A percentile compares a stretch with the other conserved stretches of the same genome.
phyloP scores from a whole-genome alignment of 1,284 basidiomycete genomes.

The Lentinus polychrous region DNA sequence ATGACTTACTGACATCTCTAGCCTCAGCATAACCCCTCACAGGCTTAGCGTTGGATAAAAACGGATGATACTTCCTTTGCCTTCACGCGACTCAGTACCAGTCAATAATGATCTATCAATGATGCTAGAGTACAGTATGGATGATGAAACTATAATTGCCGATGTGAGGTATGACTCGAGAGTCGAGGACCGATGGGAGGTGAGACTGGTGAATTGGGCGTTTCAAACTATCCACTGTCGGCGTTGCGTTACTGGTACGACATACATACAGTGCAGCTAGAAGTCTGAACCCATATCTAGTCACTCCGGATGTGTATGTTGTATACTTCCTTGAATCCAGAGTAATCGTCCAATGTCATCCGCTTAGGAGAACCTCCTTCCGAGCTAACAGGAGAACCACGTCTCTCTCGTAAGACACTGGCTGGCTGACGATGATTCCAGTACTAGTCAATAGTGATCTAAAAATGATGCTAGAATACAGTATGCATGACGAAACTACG shows the following conservation, averaged over 20 bases:
- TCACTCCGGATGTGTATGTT: too few relatives aligned
- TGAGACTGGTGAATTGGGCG: too few relatives aligned
- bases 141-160: conserved; percentile 1
- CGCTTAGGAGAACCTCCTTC: too few relatives aligned
- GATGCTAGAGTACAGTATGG: conserved; percentile 2
- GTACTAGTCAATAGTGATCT: background rate
- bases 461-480: background rate
- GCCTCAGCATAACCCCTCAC: background rate
- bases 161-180: conserved; percentile 1
- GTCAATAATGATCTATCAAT: background rate
- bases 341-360: too few relatives aligned
- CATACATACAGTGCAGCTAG: too few relatives aligned
- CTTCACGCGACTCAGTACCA: background rate
- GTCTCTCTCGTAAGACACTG: too few relatives aligned
- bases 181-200: conserved; percentile 4
- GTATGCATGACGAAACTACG: conserved; percentile 4
- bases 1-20: conserved; percentile 36
- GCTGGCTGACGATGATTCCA: background rate
- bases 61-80: background rate
- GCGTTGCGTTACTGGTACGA: too few relatives aligned
- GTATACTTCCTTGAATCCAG: too few relatives aligned
- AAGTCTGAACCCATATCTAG: too few relatives aligned
- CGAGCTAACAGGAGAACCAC: too few relatives aligned
- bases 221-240: too few relatives aligned
- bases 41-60: background rate